Base-by-base conservation (phyloP, 23 red algal species). In the Gracilaria gracilis region DNA sequence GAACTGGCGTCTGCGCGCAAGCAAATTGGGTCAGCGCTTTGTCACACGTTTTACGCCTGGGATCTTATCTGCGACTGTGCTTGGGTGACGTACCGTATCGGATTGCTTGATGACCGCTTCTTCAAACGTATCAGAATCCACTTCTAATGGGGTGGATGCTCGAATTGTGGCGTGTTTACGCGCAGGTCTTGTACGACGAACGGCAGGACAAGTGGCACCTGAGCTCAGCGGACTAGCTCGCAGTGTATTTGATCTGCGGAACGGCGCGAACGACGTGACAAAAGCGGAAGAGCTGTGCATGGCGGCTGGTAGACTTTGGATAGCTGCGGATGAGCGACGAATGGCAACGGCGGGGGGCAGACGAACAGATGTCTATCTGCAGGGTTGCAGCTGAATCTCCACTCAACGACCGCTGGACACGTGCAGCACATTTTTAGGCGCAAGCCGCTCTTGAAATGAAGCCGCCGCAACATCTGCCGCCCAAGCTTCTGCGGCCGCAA, bases 1-100 rank as follows among this genome's bases (percentile, higher is more conserved):
- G 48, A 0, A 98, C 96, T 0, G 96, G 96, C 34, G 64, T 59
- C 46, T 93, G 21, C 46, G 25, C 23, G 7, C 9, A 15, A 1
- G 19, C 51, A 19, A 55, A 55, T 20, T 55, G 14, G 16, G 51
- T 55, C 51, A 55, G 51, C 51, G 17, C 16, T 19, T 19, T 55
- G 51, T 19, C 1, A 9, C 17, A 55, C 7, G 7, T 55, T 55
- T 15, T 55, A 15, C 51, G 51, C 51, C 1, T 20, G 14, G 17
- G 9, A 55, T 19, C 9, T 55, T 20, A 20, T 19, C 1, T 20
- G 14, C 19, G 1, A 15, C 9, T 64, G 58, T 64, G 20, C 9
- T 33, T 67, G 16, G 59, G 2, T 67, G 4, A 77, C 72, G 39
- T 77, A 77, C 72, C 72, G 72, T 77, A 25, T 77, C 53, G 27